Evolutionary conservation across 768 basidiomycete genomes (phyloP).

Genomic region (Lactarius sp.): DNA sequence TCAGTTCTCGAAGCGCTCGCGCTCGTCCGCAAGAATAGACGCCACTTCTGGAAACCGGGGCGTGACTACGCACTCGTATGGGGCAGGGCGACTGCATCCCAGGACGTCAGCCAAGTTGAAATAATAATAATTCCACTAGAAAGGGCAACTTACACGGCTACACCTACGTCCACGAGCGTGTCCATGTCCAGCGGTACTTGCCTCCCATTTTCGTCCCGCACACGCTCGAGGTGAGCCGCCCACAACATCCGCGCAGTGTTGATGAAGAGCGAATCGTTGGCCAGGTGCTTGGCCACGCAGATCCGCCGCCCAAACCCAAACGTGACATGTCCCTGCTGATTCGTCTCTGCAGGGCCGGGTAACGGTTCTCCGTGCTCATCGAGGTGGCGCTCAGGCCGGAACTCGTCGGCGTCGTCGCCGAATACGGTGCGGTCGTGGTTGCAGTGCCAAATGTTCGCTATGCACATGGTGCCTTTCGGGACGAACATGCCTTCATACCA

Average conservation of each 20-base stretch:
- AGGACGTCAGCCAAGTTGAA: neutral
- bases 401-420: constrained; percentile 23
- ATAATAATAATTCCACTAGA: neutral
- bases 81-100: constrained; percentile 14
- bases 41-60: constrained; percentile 22
- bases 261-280: constrained; percentile 25
- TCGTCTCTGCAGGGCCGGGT: constrained; percentile 10
- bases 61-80: constrained; percentile 24
- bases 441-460: constrained; percentile 28
- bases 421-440: constrained; percentile 13
- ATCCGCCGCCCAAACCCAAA: constrained; percentile 25
- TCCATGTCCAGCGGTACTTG: constrained; percentile 7
- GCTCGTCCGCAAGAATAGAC: constrained; percentile 8
- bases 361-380: constrained; percentile 7
- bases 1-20: neutral
- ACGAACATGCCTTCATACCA: constrained; percentile 31
- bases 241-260: constrained; percentile 23
- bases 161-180: constrained; percentile 2
- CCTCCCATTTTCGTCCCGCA: constrained; percentile 15
- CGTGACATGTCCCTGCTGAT: constrained; percentile 18
- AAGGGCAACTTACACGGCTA: constrained; percentile 9
- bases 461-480: constrained; percentile 35
- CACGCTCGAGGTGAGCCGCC: constrained; percentile 21
- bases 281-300: constrained; percentile 26
- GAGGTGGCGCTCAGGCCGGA: constrained; percentile 26